Evolutionary conservation across 1,139 yeast genomes (phyloP), one percentile per base, ranked within the genome.

Genomic region (Scheffersomyces parashehatae): DNA sequence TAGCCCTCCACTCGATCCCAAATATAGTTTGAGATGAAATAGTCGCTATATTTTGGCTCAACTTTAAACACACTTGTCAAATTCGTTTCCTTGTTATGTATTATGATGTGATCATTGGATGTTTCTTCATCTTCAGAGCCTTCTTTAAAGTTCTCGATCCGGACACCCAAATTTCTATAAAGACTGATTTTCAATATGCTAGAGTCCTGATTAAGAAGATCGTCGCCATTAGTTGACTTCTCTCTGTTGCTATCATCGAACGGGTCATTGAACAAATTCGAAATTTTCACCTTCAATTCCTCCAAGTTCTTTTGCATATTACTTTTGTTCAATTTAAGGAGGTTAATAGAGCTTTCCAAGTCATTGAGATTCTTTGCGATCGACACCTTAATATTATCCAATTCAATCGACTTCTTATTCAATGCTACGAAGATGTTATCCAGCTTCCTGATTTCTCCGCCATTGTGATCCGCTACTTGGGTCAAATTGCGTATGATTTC

Each of bases 21-120:
- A 16, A 86, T 75, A 57, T 77, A 82, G 54, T 85, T 84, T 8
- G 88, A 76, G 28, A 84, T 74, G 58, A 84, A 84, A 54, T 75
- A 82, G 48, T 80, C 81, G 50, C 83, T 77, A 54, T 82, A 82
- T 51, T 79, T 75, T 28, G 78, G 77, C 50, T 82, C 86, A 10
- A 82, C 74, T 53, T 77, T 72, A 41, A 86, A 63, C 5, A 79
- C 72, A 51, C 77, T 79, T 2, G 82, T 68, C 14, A 70, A 63
- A 47, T 77, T 80, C 30, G 67, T 64, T 12, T 66, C 65, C 39
- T 75, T 75, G 48, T 81, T 80, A 46, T 79, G 73, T 11, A 84
- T 75, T 36, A 84, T 59, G 0, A 83, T 71, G 20, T 31, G 35
- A 13, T 31, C 35, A 31, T 31, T 31, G 35, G 16, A 10, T 8